Evolutionary conservation across 257 asterid genomes (phyloP).

Genomic region (Mitragyna speciosa): DNA sequence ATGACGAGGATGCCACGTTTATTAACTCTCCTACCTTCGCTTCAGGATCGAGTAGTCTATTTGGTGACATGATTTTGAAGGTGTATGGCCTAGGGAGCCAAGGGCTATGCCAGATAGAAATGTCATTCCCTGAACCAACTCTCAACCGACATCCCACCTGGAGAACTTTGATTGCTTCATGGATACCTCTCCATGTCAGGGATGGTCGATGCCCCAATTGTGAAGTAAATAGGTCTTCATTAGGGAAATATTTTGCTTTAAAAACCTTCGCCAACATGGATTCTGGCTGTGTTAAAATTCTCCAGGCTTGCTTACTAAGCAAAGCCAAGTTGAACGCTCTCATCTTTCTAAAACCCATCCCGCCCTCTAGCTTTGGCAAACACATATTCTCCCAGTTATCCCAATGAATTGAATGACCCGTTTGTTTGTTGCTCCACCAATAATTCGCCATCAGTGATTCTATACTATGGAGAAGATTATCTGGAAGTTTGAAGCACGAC

Average conservation of each 20-base stretch:
- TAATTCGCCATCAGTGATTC: not conserved
- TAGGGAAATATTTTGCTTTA: not conserved
- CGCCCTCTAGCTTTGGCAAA: not conserved
- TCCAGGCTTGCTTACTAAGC: not conserved
- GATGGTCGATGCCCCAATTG: not conserved
- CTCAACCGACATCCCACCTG: not conserved
- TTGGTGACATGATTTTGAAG: not conserved
- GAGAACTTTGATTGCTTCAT: not conserved
- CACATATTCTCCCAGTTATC: not conserved
- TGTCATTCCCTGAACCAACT: not conserved
- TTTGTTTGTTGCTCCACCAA: not conserved
- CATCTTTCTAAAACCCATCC: not conserved
- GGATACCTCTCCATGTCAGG: not conserved
- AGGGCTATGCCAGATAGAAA: not conserved
- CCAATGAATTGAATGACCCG: not conserved
- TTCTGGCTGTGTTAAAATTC: not conserved
- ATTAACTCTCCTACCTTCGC: too few species aligned
- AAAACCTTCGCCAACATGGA: not conserved
- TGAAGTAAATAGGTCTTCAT: not conserved
- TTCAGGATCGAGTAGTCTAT: not conserved
- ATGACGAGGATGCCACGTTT: not conserved
- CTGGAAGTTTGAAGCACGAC: not conserved
- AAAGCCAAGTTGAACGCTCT: not conserved
- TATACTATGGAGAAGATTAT: not conserved
- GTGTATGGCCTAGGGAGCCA: not conserved